A percentile compares a stretch with the other conserved stretches of the same genome.
Evolutionary conservation across 441 rosid species (phyloP).

Genomic region (Adansonia grandidieri): DNA sequence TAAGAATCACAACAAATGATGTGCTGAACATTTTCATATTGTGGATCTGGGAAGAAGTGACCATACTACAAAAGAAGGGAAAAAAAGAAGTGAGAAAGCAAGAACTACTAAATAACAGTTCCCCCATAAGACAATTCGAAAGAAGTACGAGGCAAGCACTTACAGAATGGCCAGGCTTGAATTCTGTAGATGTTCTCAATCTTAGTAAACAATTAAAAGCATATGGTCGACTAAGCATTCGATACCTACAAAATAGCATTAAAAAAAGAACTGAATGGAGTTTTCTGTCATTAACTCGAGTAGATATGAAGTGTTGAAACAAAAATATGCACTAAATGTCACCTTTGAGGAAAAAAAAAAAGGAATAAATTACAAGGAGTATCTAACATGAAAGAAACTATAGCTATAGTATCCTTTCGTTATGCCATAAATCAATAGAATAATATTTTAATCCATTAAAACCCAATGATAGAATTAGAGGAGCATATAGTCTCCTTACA

Average conservation of each 20-base stretch:
- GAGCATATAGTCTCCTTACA: constrained; percentile 57
- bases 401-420: constrained; percentile 11
- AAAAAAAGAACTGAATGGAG: constrained; percentile 1
- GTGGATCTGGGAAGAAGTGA: constrained; percentile 98
- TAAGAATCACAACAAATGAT: constrained; percentile 95
- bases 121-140: constrained; percentile 11
- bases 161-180: constrained; percentile 89
- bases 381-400: constrained; percentile 1
- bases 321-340: neutral
- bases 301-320: neutral
- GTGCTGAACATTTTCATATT: constrained; percentile 96
- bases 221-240: constrained; percentile 94
- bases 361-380: neutral
- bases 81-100: neutral
- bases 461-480: constrained; percentile 3
- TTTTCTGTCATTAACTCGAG: constrained; percentile 10
- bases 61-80: constrained; percentile 70
- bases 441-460: constrained; percentile 12
- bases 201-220: constrained; percentile 93
- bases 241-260: constrained; percentile 60
- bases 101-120: constrained; percentile 2
- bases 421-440: constrained; percentile 9
- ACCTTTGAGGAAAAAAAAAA: neutral
- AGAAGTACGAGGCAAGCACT: constrained; percentile 36
- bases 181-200: constrained; percentile 93